Percentiles rank a stretch among this genome's conserved stretches.
These are phyloP conservation scores for Fimicolochytrium jonesii DNA, from an alignment of 192 early-diverging fungal species.

Conservation along the genomic window DNA sequence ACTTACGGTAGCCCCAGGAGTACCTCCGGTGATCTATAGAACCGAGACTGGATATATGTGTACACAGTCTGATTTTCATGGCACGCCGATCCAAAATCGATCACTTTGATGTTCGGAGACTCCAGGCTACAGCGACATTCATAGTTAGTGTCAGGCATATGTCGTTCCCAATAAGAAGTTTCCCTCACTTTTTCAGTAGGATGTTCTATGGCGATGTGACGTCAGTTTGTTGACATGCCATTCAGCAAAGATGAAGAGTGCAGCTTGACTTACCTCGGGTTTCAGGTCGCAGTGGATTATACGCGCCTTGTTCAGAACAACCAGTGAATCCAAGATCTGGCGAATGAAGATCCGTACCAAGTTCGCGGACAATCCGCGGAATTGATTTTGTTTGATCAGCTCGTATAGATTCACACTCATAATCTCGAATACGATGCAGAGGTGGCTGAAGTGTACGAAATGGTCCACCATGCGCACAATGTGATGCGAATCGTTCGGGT, in stretches of 20 bases:
- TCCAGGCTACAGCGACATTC: slow-evolving; percentile 57
- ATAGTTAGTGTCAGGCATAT: neutral
- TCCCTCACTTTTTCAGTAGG: slow-evolving; percentile 76
- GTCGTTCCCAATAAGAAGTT: too few relatives aligned
- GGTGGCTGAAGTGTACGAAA: slow-evolving; percentile 89
- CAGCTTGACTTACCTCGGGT: slow-evolving; percentile 59
- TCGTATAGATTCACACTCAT: slow-evolving; percentile 97
- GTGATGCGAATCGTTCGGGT: slow-evolving; percentile 82
- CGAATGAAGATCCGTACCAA: slow-evolving; percentile 88
- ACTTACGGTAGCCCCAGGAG: slow-evolving; percentile 85
- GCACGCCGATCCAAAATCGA: slow-evolving; percentile 98
- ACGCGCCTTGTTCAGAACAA: slow-evolving; percentile 76
- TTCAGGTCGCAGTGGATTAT: slow-evolving; percentile 99
- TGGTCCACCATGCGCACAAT: slow-evolving; percentile 84
- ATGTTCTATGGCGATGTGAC: slow-evolving; percentile 59
- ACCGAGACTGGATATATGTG: slow-evolving; percentile 97
- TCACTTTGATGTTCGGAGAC: slow-evolving; percentile 92
- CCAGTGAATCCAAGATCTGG: slow-evolving; percentile 90
- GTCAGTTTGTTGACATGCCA: neutral
- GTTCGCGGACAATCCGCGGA: slow-evolving; percentile 89
- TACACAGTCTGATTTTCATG: slow-evolving; percentile 92
- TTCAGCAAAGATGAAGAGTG: neutral
- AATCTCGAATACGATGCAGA: slow-evolving; percentile 97
- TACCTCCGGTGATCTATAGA: slow-evolving; percentile 95
- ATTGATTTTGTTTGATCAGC: slow-evolving; percentile 96